These are phyloP conservation scores for Pyrenochaeta sp. DNA, from an alignment of 2,329 filamentous ascomycete species.

Conservation along the genomic window DNA sequence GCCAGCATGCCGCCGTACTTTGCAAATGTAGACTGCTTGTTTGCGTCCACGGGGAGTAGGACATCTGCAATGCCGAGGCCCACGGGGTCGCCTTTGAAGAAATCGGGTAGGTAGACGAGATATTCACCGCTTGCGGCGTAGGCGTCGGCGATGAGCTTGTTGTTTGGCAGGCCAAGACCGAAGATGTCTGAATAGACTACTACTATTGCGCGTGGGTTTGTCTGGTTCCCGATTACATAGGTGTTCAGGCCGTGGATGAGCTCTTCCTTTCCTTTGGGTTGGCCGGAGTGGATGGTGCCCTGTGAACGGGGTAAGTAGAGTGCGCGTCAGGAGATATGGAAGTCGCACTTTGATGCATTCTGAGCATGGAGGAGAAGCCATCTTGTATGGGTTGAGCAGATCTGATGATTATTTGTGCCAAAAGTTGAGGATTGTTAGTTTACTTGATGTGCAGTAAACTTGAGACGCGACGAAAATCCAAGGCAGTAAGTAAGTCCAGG, in stretches of 20 bases:
- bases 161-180: constrained; percentile 31
- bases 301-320: constrained; percentile 10
- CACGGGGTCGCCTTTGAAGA: constrained; percentile 32
- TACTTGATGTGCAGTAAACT: no score
- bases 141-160: constrained; percentile 34
- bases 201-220: constrained; percentile 24
- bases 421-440: not conserved
- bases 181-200: constrained; percentile 36
- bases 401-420: not conserved
- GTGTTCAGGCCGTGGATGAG: constrained; percentile 28
- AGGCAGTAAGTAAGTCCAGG: no score
- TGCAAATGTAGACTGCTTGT: constrained; percentile 42
- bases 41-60: constrained; percentile 46
- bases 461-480: no score
- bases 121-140: constrained; percentile 28
- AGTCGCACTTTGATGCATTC: constrained; percentile 35
- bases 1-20: constrained; percentile 53
- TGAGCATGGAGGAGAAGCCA: constrained; percentile 10
- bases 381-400: constrained; percentile 1
- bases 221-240: constrained; percentile 27
- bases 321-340: not conserved
- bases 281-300: constrained; percentile 48
- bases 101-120: constrained; percentile 33
- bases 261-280: constrained; percentile 28
- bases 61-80: constrained; percentile 40